phyloP scores from a whole-genome alignment of 495 filamentous ascomycete species.

The Daldinia caldariorum region DNA sequence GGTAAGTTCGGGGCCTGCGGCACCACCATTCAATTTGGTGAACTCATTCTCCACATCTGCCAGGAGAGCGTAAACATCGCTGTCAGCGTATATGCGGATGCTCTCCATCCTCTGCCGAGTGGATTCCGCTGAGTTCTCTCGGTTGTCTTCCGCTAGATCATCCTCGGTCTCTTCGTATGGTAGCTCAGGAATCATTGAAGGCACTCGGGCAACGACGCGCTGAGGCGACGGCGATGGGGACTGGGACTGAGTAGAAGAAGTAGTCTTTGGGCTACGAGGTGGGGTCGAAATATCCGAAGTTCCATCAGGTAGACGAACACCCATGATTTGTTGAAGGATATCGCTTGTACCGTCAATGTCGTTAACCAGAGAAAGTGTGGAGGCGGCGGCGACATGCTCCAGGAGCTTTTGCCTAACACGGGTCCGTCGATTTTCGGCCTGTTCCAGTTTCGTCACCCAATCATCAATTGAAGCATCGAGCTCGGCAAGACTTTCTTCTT shows the following conservation, averaged over 20 bases:
- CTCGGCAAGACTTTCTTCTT: constrained; percentile 76
- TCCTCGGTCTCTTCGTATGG: constrained; percentile 54
- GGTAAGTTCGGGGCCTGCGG: constrained; percentile 27
- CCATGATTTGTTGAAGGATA: constrained; percentile 54
- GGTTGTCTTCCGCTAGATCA: constrained; percentile 30
- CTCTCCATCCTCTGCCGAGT: constrained; percentile 62
- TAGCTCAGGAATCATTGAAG: constrained; percentile 59
- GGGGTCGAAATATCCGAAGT: constrained; percentile 59
- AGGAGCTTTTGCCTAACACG: constrained; percentile 78
- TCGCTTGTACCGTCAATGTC: constrained; percentile 51
- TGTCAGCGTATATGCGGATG: constrained; percentile 73
- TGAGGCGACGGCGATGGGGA: constrained; percentile 55
- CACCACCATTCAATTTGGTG: constrained; percentile 57
- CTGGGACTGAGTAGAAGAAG: constrained; percentile 44
- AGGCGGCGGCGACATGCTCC: constrained; percentile 74
- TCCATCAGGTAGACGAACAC: constrained; percentile 50
- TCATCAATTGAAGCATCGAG: constrained; percentile 79
- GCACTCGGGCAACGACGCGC: constrained; percentile 59
- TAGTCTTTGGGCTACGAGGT: constrained; percentile 57
- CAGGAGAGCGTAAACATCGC: constrained; percentile 69
- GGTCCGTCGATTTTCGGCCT: constrained; percentile 76
- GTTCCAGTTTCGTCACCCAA: constrained; percentile 76
- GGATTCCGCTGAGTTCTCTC: constrained; percentile 38
- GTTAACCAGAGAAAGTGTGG: constrained; percentile 52
- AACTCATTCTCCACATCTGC: constrained; percentile 70